Conservation (phyloP, 31 red algal genomes). For the Odonthalia washingtoniensis region DNA sequence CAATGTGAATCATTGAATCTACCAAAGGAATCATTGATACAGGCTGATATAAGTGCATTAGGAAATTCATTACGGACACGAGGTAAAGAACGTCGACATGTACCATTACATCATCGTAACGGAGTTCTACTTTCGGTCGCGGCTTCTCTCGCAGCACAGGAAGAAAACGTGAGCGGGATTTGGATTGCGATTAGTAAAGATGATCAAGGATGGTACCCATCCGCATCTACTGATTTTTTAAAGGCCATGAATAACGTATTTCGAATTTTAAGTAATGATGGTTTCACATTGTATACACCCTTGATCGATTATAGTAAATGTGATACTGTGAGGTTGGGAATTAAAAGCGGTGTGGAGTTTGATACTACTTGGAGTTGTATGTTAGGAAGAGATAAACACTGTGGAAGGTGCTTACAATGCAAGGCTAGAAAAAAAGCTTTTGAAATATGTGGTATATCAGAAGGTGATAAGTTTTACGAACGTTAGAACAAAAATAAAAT, state of each 20-base stretch:
- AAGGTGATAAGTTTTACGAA: conserved; percentile 45
- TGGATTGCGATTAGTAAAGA: conserved; percentile 33
- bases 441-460: conserved; percentile 8
- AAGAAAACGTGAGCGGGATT: conserved; percentile 21
- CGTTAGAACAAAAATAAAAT: conserved; percentile 25
- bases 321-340: conserved; percentile 26
- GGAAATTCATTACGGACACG: conserved; percentile 38
- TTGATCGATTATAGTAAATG: conserved; percentile 29
- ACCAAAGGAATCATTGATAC: conserved; percentile 1
- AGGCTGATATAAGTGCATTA: conserved; percentile 22
- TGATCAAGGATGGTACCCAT: conserved; percentile 42
- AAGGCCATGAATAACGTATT: not conserved
- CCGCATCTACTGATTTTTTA: conserved; percentile 17
- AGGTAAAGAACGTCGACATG: conserved; percentile 48
- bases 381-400: conserved; percentile 47
- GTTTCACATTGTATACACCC: conserved; percentile 32
- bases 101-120: conserved; percentile 45
- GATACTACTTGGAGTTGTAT: conserved; percentile 56
- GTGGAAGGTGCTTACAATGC: conserved; percentile 57
- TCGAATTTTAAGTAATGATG: not conserved
- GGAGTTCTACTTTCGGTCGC: conserved; percentile 27
- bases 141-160: conserved; percentile 31
- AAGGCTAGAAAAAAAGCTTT: conserved; percentile 39
- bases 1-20: conserved; percentile 27
- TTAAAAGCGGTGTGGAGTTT: conserved; percentile 29